Base-by-base conservation (phyloP, 108 stramenopile genomes). In the Cylindrotheca closterium region DNA sequence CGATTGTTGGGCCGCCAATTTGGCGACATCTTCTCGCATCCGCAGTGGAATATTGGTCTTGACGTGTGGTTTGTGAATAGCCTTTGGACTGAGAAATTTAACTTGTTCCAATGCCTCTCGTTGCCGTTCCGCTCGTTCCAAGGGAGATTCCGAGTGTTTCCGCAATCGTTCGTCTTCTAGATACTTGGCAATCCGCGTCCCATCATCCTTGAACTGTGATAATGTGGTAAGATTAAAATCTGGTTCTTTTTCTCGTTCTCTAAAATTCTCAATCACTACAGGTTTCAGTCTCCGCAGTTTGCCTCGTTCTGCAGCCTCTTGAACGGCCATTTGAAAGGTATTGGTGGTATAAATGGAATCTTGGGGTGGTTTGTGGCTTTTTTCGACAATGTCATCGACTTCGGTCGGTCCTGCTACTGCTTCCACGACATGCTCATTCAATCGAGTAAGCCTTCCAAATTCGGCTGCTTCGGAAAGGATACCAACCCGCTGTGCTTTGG, bases 231-330 rank as follows among this genome's bases (percentile, higher is more conserved):
- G n/a, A n/a, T n/a, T n/a, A n/a, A n/a, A n/a, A 47, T 61, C 46
- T n/a, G 56, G 48, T 12, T 46, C n/a, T 34, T 58, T 53, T 21
- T 49, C 60, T 21, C 59, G 42, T 12, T 60, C 65, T 10, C 0
- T 3, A 17, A 23, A 58, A 49, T 67, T 55, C 10, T 47, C 45
- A 30, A 37, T 26, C 30, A 60, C 66, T 8, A 27, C 31, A 2
- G 65, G 48, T 19, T 49, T 61, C 19, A 46, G 46, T 2, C 33
- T 28, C 22, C 49, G 58, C 66, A 67, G 60, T 21, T 22, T 22
- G 2, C 73, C 73, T 27, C 61, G 4, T n/a, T 64, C 65, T 10
- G 73, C 73, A 21, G 73, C 73, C 51, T 74, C 66, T 12, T 56
- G 56, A 32, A 74, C 42, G 1, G 66, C 66, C 27, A 52, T 60